Base-by-base conservation (phyloP, 208 protist genomes). In the Crithidia bombi region DNA sequence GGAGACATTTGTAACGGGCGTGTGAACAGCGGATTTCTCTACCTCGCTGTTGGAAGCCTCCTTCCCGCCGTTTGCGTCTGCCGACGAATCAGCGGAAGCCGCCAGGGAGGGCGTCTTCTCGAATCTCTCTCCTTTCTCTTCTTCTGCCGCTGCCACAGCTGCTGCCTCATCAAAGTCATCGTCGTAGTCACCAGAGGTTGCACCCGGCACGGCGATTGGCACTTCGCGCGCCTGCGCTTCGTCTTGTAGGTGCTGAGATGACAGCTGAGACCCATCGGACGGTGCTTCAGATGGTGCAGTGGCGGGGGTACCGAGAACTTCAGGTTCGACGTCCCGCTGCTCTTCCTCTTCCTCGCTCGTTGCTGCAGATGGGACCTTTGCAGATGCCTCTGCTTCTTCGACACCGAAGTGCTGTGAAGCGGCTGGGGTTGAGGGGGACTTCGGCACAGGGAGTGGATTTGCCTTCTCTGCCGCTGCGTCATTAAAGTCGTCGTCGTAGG, bases 401-500 rank as follows among this genome's bases (percentile, higher is more conserved):
- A 30, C 3, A 25, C 4, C 1, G 3, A 11, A 5, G 32, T 56
- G 30, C 32, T 33, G 12, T 11, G 51, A 33, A 17, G 30, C 25
- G 10, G 51, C 9, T 39, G 51, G 28, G 10, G 43, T 47, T 6
- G 43, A 23, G 17, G 17, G 43, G 15, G 51, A 38, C 30, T 30
- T 59, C 33, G n/a, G 35, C 54, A 59, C 35, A 9, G 43, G 4
- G 15, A 19, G 43, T 19, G 21, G 23, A 23, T 10, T 5, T 50
- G 7, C 44, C 19, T 21, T 21, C 44, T 49, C 19, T 21, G 6
- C 12, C 49, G 41, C 25, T 30, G 38, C 28, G 6, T 64, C 58
- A 26, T 38, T 21, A 30, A 69, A 57, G 38, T 51, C 64, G 38
- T 47, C 38, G 19, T 59, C 46, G 51, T 44, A 69, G 38, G 26